Conservation (phyloP, 306 rosid genomes). For the Cucurbita pepo region DNA sequence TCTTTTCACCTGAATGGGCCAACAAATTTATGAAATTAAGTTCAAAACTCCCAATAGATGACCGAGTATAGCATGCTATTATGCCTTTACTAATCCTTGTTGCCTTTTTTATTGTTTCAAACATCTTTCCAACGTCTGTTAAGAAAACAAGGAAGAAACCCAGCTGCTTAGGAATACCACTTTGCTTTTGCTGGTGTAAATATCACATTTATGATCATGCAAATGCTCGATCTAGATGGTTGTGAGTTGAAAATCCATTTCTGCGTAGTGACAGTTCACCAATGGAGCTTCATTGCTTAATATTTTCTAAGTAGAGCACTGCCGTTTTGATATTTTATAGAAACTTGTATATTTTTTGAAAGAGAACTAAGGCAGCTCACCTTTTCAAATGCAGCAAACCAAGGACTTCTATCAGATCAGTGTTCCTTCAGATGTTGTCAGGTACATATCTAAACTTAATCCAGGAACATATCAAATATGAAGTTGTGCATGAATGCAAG, state of each 20-base stretch:
- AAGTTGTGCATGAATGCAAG: not conserved
- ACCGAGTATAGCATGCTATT: not conserved
- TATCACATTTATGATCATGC: conserved; percentile 79
- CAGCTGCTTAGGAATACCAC: conserved; percentile 71
- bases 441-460: conserved; percentile 27
- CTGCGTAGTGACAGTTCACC: not conserved
- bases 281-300: not conserved
- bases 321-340: not conserved
- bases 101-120: conserved; percentile 18
- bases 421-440: conserved; percentile 67
- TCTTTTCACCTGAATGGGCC: not conserved
- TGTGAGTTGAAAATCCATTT: conserved; percentile 19
- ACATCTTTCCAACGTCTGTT: conserved; percentile 49
- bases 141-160: conserved; percentile 60
- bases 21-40: not conserved
- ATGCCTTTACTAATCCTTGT: not conserved
- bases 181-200: conserved; percentile 86
- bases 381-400: conserved; percentile 61
- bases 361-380: not conserved
- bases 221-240: conserved; percentile 79
- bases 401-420: conserved; percentile 48
- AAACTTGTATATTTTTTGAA: not conserved
- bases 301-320: not conserved
- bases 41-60: not conserved
- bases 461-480: not conserved